phyloP scores from a whole-genome alignment of 371 early-diverging fungal genomes.

The Saksenaea oblongispora region DNA sequence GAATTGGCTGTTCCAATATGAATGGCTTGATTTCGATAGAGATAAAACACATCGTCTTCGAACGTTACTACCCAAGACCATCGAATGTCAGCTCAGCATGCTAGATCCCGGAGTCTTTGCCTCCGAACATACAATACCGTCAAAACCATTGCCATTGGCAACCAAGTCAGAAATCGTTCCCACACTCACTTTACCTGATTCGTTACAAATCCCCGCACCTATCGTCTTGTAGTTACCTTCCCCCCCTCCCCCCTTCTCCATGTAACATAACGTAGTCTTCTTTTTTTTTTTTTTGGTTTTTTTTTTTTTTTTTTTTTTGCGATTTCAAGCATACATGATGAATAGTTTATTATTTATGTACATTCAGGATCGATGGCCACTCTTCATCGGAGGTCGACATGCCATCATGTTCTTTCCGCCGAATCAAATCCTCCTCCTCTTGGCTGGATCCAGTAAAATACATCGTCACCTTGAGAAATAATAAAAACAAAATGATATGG shows the following conservation, averaged over 20 bases:
- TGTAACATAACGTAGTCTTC: not conserved
- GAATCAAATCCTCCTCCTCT: conserved; percentile 4
- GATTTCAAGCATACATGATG: not conserved
- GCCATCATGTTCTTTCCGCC: not conserved
- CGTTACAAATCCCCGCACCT: not conserved
- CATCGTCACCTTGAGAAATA: conserved; percentile 13
- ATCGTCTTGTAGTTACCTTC: not conserved
- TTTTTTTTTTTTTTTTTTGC: not conserved
- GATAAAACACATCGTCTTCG: not conserved
- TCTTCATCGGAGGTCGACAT: not conserved
- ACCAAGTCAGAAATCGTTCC: not conserved
- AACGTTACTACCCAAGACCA: conserved; percentile 4
- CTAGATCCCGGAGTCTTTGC: conserved; percentile 12
- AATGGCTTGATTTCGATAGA: not conserved
- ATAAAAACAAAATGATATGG: conserved; percentile 12
- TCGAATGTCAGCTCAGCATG: conserved; percentile 15
- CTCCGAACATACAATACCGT: not conserved
- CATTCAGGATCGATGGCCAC: not conserved
- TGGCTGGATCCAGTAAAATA: conserved; percentile 8
- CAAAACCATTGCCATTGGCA: conserved; percentile 1
- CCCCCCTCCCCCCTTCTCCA: not conserved
- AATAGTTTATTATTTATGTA: not conserved
- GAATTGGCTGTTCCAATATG: conserved; percentile 12
- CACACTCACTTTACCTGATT: not conserved
- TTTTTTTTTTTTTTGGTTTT: too few species aligned